Base-by-base conservation (phyloP, 768 basidiomycete genomes). In the Cyclocybe cylindracea region DNA sequence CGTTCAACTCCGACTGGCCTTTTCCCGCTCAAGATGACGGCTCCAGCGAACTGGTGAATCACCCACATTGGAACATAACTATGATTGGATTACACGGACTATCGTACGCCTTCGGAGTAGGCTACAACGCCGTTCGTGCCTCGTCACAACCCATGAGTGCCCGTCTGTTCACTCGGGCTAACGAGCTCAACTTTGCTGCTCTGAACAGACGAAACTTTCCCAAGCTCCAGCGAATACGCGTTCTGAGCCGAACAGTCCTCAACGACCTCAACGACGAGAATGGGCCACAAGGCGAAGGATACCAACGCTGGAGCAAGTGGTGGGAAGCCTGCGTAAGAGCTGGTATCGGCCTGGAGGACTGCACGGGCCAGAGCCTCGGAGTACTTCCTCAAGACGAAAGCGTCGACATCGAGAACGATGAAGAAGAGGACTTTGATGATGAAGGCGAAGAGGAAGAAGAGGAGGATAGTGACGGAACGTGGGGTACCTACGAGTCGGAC, bases 1-100 rank as follows among this genome's bases (percentile, higher is more conserved):
- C 78, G 18, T 90, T 91, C 71, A 91, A 89, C 62, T 82, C 77
- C 24, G 89, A 91, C 63, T 90, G 89, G 88, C 78, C 79, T 10
- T 66, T 86, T 39, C 60, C 61, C 44, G 70, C 68, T 39, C 67
- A 72, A 44, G 61, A 61, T 43, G 63, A 69, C 36, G 57, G 54
- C 18, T 69, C 64, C 53, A 74, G 69, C 53, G 62, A 66, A 31
- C 66, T 86, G 7, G 76, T 78, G 8, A 71, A 74, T 48, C 70
- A 69, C 8, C 85, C 87, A 2, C 88, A 86, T 53, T 61, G 67
- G 8, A 77, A 77, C 38, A 79, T 91, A 54, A 75, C 64, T 0
- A 77, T 80, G 36, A 79, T 91, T 31, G 89, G 89, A 0, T 74
- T 88, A 11, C 86, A 91, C 58, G 86, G 87, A 7, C 75, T 89